A percentile compares a stretch with the other conserved stretches of the same genome.
phyloP scores from a whole-genome alignment of 164 flowering plant genomes.

The Vitis labrusca region DNA sequence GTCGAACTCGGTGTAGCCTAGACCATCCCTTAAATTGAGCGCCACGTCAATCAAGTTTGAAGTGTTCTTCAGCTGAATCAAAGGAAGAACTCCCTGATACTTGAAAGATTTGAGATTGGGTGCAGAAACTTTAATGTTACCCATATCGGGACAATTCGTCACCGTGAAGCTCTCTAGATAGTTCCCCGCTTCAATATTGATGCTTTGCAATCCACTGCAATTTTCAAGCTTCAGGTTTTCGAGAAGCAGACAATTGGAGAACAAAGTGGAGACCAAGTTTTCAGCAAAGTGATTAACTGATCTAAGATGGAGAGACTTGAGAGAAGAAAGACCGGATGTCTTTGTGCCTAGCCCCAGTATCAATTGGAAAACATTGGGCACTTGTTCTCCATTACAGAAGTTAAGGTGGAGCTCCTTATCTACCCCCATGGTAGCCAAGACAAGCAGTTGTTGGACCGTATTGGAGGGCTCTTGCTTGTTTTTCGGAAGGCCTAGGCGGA shows the following conservation, averaged over 20 bases:
- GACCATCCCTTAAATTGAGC: conserved; percentile 11
- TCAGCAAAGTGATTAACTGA: conserved; percentile 2
- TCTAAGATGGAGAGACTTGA: conserved; percentile 15
- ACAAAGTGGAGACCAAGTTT: conserved; percentile 5
- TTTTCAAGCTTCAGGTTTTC: conserved; percentile 20
- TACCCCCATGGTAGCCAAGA: conserved; percentile 8
- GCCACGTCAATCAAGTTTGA: conserved; percentile 4
- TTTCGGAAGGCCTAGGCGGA: not conserved
- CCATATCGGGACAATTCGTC: conserved; percentile 6
- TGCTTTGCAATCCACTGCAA: conserved; percentile 11
- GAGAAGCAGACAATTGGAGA: conserved; percentile 11
- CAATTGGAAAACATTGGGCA: not conserved
- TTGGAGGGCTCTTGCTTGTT: not conserved
- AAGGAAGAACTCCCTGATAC: conserved; percentile 8
- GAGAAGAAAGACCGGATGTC: conserved; percentile 1
- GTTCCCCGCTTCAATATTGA: conserved; percentile 7
- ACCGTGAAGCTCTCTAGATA: conserved; percentile 4
- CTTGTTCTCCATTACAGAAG: not conserved
- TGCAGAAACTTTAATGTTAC: conserved; percentile 3
- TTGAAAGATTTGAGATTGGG: conserved; percentile 2
- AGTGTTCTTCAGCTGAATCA: conserved; percentile 4
- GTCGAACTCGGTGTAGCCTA: conserved; percentile 1
- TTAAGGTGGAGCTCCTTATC: conserved; percentile 16
- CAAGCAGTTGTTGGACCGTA: not conserved
- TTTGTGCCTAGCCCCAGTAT: not conserved